Conservation (phyloP, 331 rosid species). For the Saraca asoca region DNA sequence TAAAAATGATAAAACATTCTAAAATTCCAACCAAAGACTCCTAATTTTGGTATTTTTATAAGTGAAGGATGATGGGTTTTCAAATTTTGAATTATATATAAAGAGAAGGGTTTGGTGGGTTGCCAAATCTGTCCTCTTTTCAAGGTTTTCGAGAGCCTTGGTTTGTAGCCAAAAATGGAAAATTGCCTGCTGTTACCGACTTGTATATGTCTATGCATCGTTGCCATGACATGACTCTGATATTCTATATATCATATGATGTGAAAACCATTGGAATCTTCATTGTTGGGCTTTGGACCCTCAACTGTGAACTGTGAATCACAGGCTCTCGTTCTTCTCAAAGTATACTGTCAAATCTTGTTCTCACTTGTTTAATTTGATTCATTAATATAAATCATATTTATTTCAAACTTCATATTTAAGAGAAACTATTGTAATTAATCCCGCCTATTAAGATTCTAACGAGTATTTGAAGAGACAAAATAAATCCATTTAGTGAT, state of each 20-base stretch:
- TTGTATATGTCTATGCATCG: slow-evolving; percentile 14
- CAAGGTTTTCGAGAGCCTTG: slow-evolving; percentile 9
- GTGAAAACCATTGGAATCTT: slow-evolving; percentile 33
- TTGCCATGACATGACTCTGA: neutral
- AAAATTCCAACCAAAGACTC: too few relatives aligned
- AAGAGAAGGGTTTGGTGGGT: neutral
- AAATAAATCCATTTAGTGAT: too few relatives aligned
- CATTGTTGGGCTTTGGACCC: slow-evolving; percentile 34
- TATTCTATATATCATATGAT: neutral
- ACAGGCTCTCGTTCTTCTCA: slow-evolving; percentile 39
- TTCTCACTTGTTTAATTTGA: too few relatives aligned
- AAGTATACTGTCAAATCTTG: too few relatives aligned
- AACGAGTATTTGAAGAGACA: too few relatives aligned
- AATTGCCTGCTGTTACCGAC: slow-evolving; percentile 11
- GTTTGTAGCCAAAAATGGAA: slow-evolving; percentile 37
- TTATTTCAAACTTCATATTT: too few relatives aligned
- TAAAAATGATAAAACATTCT: too few relatives aligned
- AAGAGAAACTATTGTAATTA: too few relatives aligned
- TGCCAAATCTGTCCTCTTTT: neutral
- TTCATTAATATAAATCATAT: too few relatives aligned
- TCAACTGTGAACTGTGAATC: slow-evolving; percentile 25
- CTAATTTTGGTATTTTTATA: too few relatives aligned
- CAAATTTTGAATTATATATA: neutral
- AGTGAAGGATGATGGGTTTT: too few relatives aligned
- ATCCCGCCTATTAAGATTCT: too few relatives aligned